Evolutionary conservation across 2,329 filamentous ascomycete genomes (phyloP).

Genomic region (Aspergillus floridensis): DNA sequence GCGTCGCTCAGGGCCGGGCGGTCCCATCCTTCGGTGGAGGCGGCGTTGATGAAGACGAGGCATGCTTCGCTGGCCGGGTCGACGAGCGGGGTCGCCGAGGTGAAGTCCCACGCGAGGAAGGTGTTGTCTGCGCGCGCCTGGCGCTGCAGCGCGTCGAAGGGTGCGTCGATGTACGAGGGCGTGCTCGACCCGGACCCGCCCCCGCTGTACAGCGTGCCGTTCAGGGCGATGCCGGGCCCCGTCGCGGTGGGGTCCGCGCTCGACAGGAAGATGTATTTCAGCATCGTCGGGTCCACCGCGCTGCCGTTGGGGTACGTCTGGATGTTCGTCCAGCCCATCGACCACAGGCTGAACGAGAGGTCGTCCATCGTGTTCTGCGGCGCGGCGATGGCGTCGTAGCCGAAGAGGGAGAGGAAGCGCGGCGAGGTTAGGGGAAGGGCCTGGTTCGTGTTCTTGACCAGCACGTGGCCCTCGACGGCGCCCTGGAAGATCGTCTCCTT

Average conservation of each 20-base stretch:
- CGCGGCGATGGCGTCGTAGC: conserved; percentile 53
- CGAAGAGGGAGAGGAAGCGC: conserved; percentile 51
- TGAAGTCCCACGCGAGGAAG: conserved; percentile 60
- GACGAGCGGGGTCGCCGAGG: conserved; percentile 49
- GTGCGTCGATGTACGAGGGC: conserved; percentile 51
- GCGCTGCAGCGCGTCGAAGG: conserved; percentile 55
- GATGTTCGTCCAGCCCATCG: not conserved
- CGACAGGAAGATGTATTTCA: conserved; percentile 17
- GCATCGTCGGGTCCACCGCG: conserved; percentile 11
- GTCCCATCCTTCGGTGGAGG: conserved; percentile 42
- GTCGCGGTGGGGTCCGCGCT: conserved; percentile 24
- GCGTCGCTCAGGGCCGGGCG: conserved; percentile 31
- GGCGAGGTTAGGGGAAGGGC: conserved; percentile 46
- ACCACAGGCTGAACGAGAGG: conserved; percentile 6
- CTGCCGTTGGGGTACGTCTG: conserved; percentile 12
- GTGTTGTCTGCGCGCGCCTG: conserved; percentile 57
- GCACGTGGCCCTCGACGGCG: conserved; percentile 59
- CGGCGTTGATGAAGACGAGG: conserved; percentile 58
- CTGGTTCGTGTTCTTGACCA: conserved; percentile 52
- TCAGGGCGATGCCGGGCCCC: conserved; percentile 35
- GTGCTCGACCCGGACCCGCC: conserved; percentile 52
- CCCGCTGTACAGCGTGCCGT: conserved; percentile 49
- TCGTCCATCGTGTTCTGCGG: conserved; percentile 31
- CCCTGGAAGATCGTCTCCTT: conserved; percentile 42
- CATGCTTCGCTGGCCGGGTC: conserved; percentile 28